Conservation (phyloP, 108 stramenopile species). For the Nitzschia palea region DNA sequence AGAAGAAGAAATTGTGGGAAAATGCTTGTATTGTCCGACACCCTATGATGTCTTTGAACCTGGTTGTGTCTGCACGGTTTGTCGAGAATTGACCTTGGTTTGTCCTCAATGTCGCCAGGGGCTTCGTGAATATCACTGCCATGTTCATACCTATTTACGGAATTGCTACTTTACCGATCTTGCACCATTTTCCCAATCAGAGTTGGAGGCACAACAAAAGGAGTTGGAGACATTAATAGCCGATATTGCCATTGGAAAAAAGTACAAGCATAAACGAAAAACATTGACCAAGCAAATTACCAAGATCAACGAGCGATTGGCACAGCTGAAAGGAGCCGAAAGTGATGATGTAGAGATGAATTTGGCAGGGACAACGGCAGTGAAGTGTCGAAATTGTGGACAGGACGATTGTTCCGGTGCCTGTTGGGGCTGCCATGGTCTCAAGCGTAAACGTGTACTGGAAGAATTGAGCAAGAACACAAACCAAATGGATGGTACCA, state of each 20-base stretch:
- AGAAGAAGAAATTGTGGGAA: constrained; percentile 46
- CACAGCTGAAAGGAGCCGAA: neutral
- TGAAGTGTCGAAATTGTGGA: constrained; percentile 74
- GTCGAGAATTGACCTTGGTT: constrained; percentile 76
- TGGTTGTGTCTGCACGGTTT: constrained; percentile 81
- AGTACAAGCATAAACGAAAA: constrained; percentile 68
- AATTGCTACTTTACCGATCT: constrained; percentile 75
- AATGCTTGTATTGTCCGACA: constrained; percentile 61
- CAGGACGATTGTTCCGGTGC: constrained; percentile 51
- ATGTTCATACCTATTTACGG: constrained; percentile 60
- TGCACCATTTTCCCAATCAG: constrained; percentile 33
- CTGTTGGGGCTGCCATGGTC: constrained; percentile 87
- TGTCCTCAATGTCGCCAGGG: constrained; percentile 37
- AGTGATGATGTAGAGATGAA: neutral
- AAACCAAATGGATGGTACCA: neutral
- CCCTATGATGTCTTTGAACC: constrained; percentile 76
- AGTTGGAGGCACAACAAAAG: constrained; percentile 46
- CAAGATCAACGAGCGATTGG: constrained; percentile 36
- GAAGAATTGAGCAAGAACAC: constrained; percentile 31
- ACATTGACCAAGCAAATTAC: constrained; percentile 70
- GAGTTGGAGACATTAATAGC: constrained; percentile 37
- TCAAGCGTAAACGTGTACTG: constrained; percentile 54
- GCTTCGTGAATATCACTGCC: constrained; percentile 68
- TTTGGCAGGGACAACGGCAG: no score
- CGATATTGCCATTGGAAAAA: constrained; percentile 60